Evolutionary conservation across 2,329 filamentous ascomycete species (phyloP).

Genomic region (Ophioceras dolichostomum): DNA sequence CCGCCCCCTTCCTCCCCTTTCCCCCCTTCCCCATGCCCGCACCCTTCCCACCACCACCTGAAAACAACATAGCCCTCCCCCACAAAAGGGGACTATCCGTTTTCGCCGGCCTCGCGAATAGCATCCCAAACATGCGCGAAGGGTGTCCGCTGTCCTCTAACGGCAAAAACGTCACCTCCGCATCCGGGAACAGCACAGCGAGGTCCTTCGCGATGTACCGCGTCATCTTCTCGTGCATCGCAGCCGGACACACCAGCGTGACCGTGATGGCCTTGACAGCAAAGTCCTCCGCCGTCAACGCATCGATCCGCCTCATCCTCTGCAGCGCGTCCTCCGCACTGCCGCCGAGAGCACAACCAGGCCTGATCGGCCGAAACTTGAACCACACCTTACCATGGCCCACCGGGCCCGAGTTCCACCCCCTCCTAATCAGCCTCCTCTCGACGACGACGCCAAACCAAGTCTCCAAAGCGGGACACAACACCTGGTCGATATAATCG

Average conservation of each 20-base stretch:
- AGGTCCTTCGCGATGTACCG: slow-evolving; percentile 26
- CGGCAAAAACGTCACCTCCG: slow-evolving; percentile 29
- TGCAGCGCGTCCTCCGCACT: neutral
- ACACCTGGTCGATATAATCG: slow-evolving; percentile 50
- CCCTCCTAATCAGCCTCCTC: slow-evolving; percentile 28
- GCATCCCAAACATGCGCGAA: slow-evolving; percentile 40
- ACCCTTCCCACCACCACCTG: slow-evolving; percentile 8
- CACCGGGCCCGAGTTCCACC: slow-evolving; percentile 36
- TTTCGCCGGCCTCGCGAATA: slow-evolving; percentile 37
- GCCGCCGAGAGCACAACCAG: slow-evolving; percentile 5
- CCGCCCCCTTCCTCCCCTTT: slow-evolving; percentile 9
- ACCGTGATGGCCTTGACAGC: slow-evolving; percentile 33
- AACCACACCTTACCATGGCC: slow-evolving; percentile 31
- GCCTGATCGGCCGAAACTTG: slow-evolving; percentile 25
- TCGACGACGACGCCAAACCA: slow-evolving; percentile 36
- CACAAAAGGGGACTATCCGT: slow-evolving; percentile 6
- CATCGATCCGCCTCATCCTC: slow-evolving; percentile 6
- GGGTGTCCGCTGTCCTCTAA: slow-evolving; percentile 38
- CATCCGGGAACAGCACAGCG: slow-evolving; percentile 25
- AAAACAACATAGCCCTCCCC: slow-evolving; percentile 18
- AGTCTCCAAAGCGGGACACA: slow-evolving; percentile 39
- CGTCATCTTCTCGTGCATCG: slow-evolving; percentile 28
- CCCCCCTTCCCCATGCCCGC: slow-evolving; percentile 12
- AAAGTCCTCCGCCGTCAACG: slow-evolving; percentile 1
- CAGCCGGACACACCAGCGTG: slow-evolving; percentile 34